These are phyloP conservation scores for Neonectria faginata DNA, from an alignment of 2,329 filamentous ascomycete species.

Conservation along the genomic window DNA sequence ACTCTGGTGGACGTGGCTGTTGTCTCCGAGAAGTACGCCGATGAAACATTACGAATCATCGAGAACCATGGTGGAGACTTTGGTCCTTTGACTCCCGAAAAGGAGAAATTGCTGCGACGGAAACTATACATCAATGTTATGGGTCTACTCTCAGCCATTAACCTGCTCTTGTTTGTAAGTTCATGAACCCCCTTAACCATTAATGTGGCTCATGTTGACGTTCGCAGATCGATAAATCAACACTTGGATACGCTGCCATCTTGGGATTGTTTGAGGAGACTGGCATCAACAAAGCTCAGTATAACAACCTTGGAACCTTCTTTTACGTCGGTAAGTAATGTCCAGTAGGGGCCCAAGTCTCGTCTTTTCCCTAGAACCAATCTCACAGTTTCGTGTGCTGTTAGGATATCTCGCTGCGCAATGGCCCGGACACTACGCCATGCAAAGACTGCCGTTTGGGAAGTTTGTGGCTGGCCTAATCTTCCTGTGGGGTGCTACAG, in stretches of 20 bases:
- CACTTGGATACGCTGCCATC: slow-evolving; percentile 54
- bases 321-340: slow-evolving; percentile 54
- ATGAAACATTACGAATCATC: slow-evolving; percentile 52
- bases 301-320: slow-evolving; percentile 56
- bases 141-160: slow-evolving; percentile 48
- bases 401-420: slow-evolving; percentile 53
- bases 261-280: slow-evolving; percentile 57
- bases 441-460: slow-evolving; percentile 53
- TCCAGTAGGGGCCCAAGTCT: neutral
- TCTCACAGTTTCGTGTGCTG: neutral
- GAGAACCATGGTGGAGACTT: slow-evolving; percentile 50
- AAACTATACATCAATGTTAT: slow-evolving; percentile 52
- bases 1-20: slow-evolving; percentile 11
- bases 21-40: slow-evolving; percentile 46
- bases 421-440: slow-evolving; percentile 54
- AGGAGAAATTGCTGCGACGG: slow-evolving; percentile 46
- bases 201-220: neutral
- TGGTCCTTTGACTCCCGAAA: slow-evolving; percentile 47
- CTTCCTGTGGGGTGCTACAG: slow-evolving; percentile 51
- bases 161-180: slow-evolving; percentile 53
- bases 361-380: neutral
- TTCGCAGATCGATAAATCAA: slow-evolving; percentile 54
- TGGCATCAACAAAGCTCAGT: slow-evolving; percentile 51
- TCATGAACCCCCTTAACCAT: neutral
- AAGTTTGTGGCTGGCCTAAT: slow-evolving; percentile 50